Evolutionary conservation across 2,329 filamentous ascomycete species (phyloP), one percentile per base, ranked within the genome.

Genomic region (Cordyceps javanica): DNA sequence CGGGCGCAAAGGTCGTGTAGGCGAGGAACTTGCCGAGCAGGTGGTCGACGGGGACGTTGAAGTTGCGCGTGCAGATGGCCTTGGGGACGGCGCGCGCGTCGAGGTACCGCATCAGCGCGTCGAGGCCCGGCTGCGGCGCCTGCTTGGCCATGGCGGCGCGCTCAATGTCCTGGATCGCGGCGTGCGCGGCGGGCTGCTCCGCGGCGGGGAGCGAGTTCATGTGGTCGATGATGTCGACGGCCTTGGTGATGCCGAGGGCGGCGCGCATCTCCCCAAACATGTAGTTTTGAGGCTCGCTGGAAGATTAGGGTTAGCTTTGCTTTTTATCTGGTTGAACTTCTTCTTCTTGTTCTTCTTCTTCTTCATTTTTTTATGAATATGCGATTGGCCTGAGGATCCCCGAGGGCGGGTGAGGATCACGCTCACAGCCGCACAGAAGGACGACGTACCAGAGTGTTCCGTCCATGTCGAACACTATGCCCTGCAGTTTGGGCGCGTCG

Each of bases 61-160:
- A 97, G 75, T 99, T 97, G 67, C 94, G 82, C 2, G 94, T 97
- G 74, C 92, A 97, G 62, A 97, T 91, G 16, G 83, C 93, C 72
- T 95, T 94, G 64, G 77, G 83, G 32, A 97, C 70, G 6, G 74
- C 71, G 28, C 81, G 80, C 7, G 73, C 67, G 66, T 60, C 58
- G 19, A 97, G 83, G 70, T 94, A 96, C 58, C 82, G 74, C 89
- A 97, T 96, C 53, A 99, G 79, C 28, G 79, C 72, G 1, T 80
- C 73, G 3, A 97, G 83, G 1, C 93, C 93, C 0, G 90, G 86
- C 70, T 97, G 93, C 3, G 93, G 87, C 34, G 84, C 77, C 72
- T 97, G 94, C 11, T 81, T 73, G 32, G 76, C 72, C 92, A 97
- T 97, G 60, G 91, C 91, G 39, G 76, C 75, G 52, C 87, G 83